Evolutionary conservation across 169 alveolate species (phyloP), one percentile per base, ranked within the genome.

Genomic region (Plasmodium vivax): DNA sequence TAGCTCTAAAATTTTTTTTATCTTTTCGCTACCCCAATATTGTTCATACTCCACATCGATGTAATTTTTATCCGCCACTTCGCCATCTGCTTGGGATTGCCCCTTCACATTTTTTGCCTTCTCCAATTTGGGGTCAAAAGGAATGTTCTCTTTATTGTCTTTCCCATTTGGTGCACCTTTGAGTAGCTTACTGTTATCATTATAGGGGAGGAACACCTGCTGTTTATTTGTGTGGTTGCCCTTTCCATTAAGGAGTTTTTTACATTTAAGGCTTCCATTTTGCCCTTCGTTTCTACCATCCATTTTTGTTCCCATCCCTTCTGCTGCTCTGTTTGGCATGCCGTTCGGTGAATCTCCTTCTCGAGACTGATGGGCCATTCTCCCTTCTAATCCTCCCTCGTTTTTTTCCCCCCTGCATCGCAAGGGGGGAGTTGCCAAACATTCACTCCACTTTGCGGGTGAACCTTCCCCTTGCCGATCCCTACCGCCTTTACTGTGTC

Each of bases 21-120:
- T 88, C 71, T 80, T 88, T 34, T 88, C 94, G 23, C 47, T 51
- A 10, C 41, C 79, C 94, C 94, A 88, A 81, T 79, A 79, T 23
- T 62, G 41, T 80, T 88, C 94, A 88, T 88, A 88, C 14, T 88
- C 77, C 43, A 88, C 90, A 51, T 23, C 16, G 72, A 88, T 51
- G 73, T 88, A 56, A 88, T 27, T 73, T 27, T 68, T 80, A 2
- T 88, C 62, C 5, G 72, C 83, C 10, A n/a, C 72, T 77, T 36
- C 84, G 45, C 8, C 75, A 43, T 43, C 34, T 56, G 27, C n/a
- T 3, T 6, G 9, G 47, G 41, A 45, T 19, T 38, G 27, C 2
- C 51, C 72, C 27, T 83, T 83, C 45, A 19, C 36, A 19, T 27
- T 82, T 82, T 82, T 45, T 82, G 27, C 34, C 62, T 51, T 82